Evolutionary conservation across 2,329 filamentous ascomycete species (phyloP).

Genomic region (Aspergillus caelatus): DNA sequence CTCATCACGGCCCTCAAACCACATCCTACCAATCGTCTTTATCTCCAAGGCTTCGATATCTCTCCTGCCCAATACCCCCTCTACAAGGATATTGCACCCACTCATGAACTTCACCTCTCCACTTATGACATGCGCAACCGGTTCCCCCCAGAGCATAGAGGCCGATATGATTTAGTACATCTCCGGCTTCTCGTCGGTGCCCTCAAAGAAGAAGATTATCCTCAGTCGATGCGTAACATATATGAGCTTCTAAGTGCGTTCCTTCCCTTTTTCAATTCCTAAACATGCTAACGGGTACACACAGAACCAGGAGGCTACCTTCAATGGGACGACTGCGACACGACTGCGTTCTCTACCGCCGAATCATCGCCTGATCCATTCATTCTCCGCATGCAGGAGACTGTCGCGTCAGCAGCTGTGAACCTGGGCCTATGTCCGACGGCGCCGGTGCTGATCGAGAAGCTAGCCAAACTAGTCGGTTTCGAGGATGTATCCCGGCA

Average conservation of each 20-base stretch:
- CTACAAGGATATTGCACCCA: background rate
- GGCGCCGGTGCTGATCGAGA: constrained; percentile 18
- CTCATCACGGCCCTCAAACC: constrained; percentile 15
- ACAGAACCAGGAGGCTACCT: constrained; percentile 30
- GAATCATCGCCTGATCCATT: constrained; percentile 6
- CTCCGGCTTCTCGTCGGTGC: constrained; percentile 31
- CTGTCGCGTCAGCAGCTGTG: constrained; percentile 15
- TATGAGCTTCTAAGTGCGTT: constrained; percentile 31
- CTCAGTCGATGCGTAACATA: constrained; percentile 27
- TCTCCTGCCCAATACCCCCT: constrained; percentile 32
- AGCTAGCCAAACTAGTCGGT: constrained; percentile 7
- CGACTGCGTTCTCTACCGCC: constrained; percentile 20
- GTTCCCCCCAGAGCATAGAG: constrained; percentile 29
- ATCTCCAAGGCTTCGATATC: constrained; percentile 36
- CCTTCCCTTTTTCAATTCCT: background rate
- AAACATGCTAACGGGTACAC: background rate
- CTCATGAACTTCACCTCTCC: constrained; percentile 18
- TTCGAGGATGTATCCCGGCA: constrained; percentile 16
- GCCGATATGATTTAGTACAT: constrained; percentile 35
- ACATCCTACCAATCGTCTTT: constrained; percentile 11
- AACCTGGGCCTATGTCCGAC: constrained; percentile 16
- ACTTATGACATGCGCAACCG: constrained; percentile 30
- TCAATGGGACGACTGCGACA: constrained; percentile 33
- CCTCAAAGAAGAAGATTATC: constrained; percentile 27
- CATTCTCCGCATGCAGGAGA: constrained; percentile 12